Conservation (phyloP, 805 yeast genomes). For the Schizosaccharomyces cryophilus region DNA sequence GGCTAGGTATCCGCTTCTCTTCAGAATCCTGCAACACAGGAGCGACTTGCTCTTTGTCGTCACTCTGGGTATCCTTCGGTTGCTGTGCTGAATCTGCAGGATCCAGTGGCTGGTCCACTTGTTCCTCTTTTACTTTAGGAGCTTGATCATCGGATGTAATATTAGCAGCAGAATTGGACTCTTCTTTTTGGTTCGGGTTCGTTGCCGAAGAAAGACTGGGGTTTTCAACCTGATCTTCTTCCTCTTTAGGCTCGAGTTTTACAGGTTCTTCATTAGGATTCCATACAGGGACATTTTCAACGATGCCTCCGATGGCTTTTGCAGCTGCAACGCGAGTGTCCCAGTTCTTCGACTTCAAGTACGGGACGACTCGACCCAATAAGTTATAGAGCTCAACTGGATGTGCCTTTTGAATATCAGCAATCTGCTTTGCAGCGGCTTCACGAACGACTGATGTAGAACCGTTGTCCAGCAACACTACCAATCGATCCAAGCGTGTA, state of each 20-base stretch:
- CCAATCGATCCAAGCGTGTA: slow-evolving; percentile 33
- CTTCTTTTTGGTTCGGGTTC: background rate
- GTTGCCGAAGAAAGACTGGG: too few relatives aligned
- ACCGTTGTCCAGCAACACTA: slow-evolving; percentile 61
- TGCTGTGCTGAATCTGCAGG: background rate
- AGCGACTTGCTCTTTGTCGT: background rate
- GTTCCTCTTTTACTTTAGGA: background rate
- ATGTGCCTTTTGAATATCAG: slow-evolving; percentile 79
- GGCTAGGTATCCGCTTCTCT: background rate
- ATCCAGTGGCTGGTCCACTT: background rate
- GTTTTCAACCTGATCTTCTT: background rate
- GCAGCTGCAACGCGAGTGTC: slow-evolving; percentile 92
- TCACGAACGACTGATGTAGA: slow-evolving; percentile 80
- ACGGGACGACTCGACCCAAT: slow-evolving; percentile 77
- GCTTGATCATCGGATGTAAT: background rate
- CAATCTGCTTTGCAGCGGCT: slow-evolving; percentile 90
- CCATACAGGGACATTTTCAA: slow-evolving; percentile 55
- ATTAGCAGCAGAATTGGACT: background rate
- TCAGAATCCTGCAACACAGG: background rate
- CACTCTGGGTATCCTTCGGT: background rate
- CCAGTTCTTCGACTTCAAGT: slow-evolving; percentile 63
- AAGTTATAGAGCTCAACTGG: slow-evolving; percentile 75
- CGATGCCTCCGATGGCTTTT: slow-evolving; percentile 80
- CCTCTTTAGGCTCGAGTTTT: slow-evolving; percentile 8
- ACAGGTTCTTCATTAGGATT: slow-evolving; percentile 35